Base-by-base conservation (phyloP, 2,329 filamentous ascomycete species). In the Colletotrichum acutatum region DNA sequence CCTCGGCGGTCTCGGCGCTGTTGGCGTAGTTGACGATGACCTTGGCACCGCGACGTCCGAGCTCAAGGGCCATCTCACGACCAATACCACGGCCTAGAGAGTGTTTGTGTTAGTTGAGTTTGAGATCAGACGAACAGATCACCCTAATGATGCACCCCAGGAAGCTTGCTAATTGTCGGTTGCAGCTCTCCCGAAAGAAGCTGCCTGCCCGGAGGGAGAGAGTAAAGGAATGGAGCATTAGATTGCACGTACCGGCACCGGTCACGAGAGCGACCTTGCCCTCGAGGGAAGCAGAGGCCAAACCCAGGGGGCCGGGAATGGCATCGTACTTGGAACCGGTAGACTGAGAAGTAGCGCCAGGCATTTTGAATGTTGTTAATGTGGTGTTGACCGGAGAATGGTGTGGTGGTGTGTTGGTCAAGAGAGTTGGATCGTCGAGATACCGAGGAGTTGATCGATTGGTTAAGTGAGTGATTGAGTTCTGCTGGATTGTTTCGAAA, bases 211-310 rank as follows among this genome's bases (percentile, higher is more conserved):
- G n/a, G n/a, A n/a, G n/a, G n/a, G 34, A 12, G 19, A 32, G 66
- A 30, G n/a, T 16, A 26, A 5, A 63, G 37, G 16, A 42, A 32
- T n/a, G n/a, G n/a, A 42, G 42, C 8, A 49, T 69, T 52, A 32
- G 32, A 58, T 46, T 11, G 34, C 22, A 81, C 82, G 58, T 79
- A 84, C 82, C 82, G 72, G 82, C 82, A 66, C 95, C 95, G 0
- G 95, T 97, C 56, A 97, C 90, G 73, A 97, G 93, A 76, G 93
- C 94, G 53, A 97, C 90, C 83, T 97, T 97, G 78, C 94, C 94
- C 79, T 95, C 91, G 76, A 97, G 89, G 62, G 93, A 95, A 87
- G 82, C 82, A 49, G 82, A 83, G 30, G 78, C 80, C 61, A 84
- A 68, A 37, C 82, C 82, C 59, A 84, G 77, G 67, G 82, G 82